Evolutionary conservation across 164 flowering plant species (phyloP).

Genomic region (Platanus orientalis): DNA sequence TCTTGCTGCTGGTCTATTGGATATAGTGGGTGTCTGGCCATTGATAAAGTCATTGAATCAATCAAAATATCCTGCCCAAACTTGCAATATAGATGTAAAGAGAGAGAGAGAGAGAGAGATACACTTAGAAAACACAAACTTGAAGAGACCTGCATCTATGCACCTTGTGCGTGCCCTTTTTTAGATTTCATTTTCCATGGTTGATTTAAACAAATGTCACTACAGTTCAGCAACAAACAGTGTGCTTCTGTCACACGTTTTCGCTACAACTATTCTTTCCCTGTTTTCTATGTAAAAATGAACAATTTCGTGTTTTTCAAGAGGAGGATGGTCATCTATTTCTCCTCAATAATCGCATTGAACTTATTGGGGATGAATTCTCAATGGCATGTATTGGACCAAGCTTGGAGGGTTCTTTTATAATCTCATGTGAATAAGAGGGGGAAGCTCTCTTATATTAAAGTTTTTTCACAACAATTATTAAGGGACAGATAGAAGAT

Average conservation of each 20-base stretch:
- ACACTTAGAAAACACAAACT: slow-evolving; percentile 29
- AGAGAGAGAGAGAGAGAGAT: slow-evolving; percentile 32
- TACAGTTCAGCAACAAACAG: slow-evolving; percentile 52
- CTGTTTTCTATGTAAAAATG: slow-evolving; percentile 31
- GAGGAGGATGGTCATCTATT: slow-evolving; percentile 59
- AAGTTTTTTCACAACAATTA: slow-evolving; percentile 38
- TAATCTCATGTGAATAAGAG: slow-evolving; percentile 42
- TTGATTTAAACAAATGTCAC: slow-evolving; percentile 41
- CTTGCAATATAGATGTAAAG: slow-evolving; percentile 42
- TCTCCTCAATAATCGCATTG: slow-evolving; percentile 40
- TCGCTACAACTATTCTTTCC: slow-evolving; percentile 40
- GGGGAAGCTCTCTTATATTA: slow-evolving; percentile 41
- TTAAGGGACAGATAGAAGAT: slow-evolving; percentile 31
- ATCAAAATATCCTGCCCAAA: slow-evolving; percentile 37
- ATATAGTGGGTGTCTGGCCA: slow-evolving; percentile 59
- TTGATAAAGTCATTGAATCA: slow-evolving; percentile 77
- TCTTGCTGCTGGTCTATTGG: slow-evolving; percentile 58
- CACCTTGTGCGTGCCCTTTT: slow-evolving; percentile 55
- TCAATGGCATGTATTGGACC: slow-evolving; percentile 37
- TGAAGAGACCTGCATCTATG: slow-evolving; percentile 40
- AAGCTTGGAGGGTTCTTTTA: slow-evolving; percentile 40
- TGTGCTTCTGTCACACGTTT: slow-evolving; percentile 46
- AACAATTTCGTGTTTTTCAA: slow-evolving; percentile 39
- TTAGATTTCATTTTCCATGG: slow-evolving; percentile 42
- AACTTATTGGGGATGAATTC: slow-evolving; percentile 40